These are phyloP conservation scores for Neocatenulostroma microsporum DNA, from an alignment of 2,329 filamentous ascomycete genomes.

Conservation along the genomic window DNA sequence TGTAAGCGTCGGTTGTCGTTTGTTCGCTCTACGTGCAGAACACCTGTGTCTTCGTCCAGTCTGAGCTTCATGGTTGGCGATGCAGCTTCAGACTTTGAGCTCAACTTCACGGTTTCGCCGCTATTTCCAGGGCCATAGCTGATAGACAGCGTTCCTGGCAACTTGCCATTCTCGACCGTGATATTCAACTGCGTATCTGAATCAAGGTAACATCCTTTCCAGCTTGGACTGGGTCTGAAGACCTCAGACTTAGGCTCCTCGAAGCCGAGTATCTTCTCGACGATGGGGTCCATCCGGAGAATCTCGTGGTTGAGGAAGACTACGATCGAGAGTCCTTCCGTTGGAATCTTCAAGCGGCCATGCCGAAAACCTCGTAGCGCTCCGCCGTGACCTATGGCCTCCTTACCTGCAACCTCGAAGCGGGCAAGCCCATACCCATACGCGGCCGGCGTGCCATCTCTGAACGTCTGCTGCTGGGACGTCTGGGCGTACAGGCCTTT, in stretches of 20 bases:
- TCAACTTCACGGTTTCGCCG: conserved; percentile 21
- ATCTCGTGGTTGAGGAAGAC: conserved; percentile 37
- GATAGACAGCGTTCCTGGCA: conserved; percentile 24
- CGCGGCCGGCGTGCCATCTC: conserved; percentile 29
- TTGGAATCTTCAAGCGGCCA: conserved; percentile 29
- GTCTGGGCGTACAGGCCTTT: conserved; percentile 31
- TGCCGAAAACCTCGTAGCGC: conserved; percentile 37
- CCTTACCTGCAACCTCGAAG: conserved; percentile 20
- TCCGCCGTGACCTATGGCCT: conserved; percentile 34
- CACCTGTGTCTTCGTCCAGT: conserved; percentile 29
- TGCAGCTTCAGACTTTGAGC: conserved; percentile 15
- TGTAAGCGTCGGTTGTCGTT: conserved; percentile 16
- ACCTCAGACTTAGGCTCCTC: conserved; percentile 13
- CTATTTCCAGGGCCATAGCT: conserved; percentile 20
- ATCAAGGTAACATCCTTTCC: conserved; percentile 36
- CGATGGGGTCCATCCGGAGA: conserved; percentile 25
- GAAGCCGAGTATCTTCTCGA: conserved; percentile 26
- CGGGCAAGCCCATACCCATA: conserved; percentile 35
- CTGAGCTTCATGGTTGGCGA: conserved; percentile 20
- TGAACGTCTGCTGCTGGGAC: conserved; percentile 24
- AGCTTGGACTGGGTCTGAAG: conserved; percentile 16
- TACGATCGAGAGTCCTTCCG: conserved; percentile 33
- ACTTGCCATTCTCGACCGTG: conserved; percentile 1
- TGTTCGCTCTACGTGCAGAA: conserved; percentile 12
- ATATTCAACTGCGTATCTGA: conserved; percentile 4